These are phyloP conservation scores for Dianthus caryophyllus DNA, from an alignment of 148 eudicot genomes.

Conservation along the genomic window DNA sequence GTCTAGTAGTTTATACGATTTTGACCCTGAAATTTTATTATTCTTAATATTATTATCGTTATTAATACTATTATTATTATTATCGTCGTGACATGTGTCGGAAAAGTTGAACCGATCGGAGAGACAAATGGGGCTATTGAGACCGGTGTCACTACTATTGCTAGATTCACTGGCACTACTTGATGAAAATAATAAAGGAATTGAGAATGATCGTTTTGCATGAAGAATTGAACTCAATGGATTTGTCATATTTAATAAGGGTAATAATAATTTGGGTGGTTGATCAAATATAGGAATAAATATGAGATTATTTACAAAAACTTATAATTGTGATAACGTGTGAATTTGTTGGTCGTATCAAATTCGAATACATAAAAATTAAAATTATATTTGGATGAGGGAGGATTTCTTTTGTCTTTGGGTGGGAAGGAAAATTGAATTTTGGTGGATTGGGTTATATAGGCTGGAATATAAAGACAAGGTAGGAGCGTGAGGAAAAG, in stretches of 20 bases:
- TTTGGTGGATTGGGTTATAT: background rate
- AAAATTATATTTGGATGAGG: no score
- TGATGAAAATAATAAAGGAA: constrained; percentile 14
- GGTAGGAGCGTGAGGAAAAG: constrained; percentile 7
- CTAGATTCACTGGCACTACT: constrained; percentile 13
- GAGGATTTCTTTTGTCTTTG: background rate
- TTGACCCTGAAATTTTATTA: constrained; percentile 8
- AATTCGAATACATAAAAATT: background rate
- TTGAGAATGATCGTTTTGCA: constrained; percentile 25
- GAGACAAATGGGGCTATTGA: constrained; percentile 3
- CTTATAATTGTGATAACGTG: background rate
- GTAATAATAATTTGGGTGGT: background rate
- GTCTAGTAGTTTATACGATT: constrained; percentile 47
- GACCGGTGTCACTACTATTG: constrained; percentile 7
- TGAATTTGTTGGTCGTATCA: background rate
- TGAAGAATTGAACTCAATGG: constrained; percentile 22
- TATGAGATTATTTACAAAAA: background rate
- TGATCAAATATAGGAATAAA: background rate
- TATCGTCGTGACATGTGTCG: background rate
- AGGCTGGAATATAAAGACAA: background rate
- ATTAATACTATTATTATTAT: no score
- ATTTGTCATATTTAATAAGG: background rate
- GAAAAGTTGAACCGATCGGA: constrained; percentile 13
- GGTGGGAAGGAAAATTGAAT: background rate
- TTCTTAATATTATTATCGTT: background rate